Conservation (phyloP, 2,329 filamentous ascomycete species). For the Ambrosiella cleistominuta region DNA sequence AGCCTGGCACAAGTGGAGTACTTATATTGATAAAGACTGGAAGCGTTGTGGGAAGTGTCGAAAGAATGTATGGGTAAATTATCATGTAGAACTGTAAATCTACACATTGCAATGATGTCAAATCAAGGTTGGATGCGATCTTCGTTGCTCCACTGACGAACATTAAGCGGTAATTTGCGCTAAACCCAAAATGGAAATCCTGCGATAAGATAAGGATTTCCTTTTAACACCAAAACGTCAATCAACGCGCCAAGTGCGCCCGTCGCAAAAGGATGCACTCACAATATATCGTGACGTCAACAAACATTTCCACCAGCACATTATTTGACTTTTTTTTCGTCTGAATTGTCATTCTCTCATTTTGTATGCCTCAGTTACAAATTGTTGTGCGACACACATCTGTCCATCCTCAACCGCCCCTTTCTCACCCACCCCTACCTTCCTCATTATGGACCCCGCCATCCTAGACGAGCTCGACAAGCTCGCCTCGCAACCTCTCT, state of each 20-base stretch:
- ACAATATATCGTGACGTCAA: too few species aligned
- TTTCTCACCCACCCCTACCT: background rate
- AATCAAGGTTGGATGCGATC: background rate
- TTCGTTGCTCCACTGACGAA: too few species aligned
- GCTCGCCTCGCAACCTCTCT: constrained; percentile 42
- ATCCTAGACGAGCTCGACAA: constrained; percentile 32
- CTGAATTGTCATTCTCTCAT: too few species aligned
- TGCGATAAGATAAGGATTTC: constrained; percentile 14
- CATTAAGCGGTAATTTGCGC: background rate
- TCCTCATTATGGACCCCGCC: constrained; percentile 19
- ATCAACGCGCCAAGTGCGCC: constrained; percentile 17
- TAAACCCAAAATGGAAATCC: background rate
- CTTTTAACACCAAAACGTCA: constrained; percentile 23
- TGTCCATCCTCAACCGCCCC: constrained; percentile 1
- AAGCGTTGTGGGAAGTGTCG: background rate
- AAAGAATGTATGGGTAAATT: too few species aligned
- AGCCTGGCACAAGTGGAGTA: background rate
- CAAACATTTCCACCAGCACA: too few species aligned
- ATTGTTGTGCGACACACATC: background rate
- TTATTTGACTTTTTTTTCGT: too few species aligned
- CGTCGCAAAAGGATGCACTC: too few species aligned
- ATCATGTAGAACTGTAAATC: too few species aligned
- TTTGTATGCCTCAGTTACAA: too few species aligned
- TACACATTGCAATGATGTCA: background rate
- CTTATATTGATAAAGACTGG: background rate